phyloP scores from a whole-genome alignment of 2,329 filamentous ascomycete species.

The Pseudogymnoascus sp. region DNA sequence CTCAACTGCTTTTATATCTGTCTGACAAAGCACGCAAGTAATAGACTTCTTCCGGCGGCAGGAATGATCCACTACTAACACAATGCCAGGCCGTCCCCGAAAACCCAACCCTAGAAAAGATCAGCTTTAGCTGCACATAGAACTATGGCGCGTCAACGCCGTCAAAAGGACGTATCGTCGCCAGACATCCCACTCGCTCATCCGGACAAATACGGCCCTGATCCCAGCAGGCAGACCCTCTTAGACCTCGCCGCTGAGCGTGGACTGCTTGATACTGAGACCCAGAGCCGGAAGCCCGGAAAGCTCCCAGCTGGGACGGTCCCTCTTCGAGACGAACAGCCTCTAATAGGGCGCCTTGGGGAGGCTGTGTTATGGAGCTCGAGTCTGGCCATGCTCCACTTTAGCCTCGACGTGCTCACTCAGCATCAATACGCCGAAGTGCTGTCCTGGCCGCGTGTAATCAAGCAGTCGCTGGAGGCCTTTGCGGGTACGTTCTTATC shows the following conservation, averaged over 20 bases:
- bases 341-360: constrained; percentile 23
- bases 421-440: constrained; percentile 69
- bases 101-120: neutral
- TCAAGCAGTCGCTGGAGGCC: constrained; percentile 43
- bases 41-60: neutral
- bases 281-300: constrained; percentile 21
- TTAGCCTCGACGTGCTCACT: constrained; percentile 70
- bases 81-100: neutral
- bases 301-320: constrained; percentile 16
- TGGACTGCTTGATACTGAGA: constrained; percentile 33
- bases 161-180: constrained; percentile 36
- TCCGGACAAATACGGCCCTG: constrained; percentile 57
- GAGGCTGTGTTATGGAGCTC: constrained; percentile 51
- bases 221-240: constrained; percentile 55
- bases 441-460: constrained; percentile 48
- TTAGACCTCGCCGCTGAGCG: constrained; percentile 62
- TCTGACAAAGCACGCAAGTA: neutral
- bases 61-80: neutral
- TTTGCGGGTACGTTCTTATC: constrained; percentile 38
- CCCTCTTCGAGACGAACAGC: constrained; percentile 15
- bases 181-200: constrained; percentile 53
- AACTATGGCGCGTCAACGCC: constrained; percentile 41
- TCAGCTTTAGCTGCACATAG: neutral
- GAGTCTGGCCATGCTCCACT: constrained; percentile 62
- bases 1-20: neutral